These are phyloP conservation scores for Tephrocybe sp. DNA, from an alignment of 768 basidiomycete species.

Conservation along the genomic window DNA sequence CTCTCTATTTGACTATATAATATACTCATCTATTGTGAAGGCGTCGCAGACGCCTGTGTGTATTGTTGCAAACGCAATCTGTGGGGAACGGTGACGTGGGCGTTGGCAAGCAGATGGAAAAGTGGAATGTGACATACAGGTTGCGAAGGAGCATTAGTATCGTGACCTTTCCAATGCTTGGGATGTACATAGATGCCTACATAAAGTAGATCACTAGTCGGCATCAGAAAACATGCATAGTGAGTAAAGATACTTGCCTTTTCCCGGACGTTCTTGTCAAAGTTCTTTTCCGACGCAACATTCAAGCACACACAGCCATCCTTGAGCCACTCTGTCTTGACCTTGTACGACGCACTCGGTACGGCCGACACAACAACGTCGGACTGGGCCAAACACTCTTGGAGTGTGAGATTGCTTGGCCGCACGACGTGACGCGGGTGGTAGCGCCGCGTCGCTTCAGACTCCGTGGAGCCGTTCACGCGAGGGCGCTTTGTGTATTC, in stretches of 20 bases:
- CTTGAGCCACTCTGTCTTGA: slow-evolving; percentile 87
- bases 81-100: slow-evolving; percentile 4
- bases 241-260: slow-evolving; percentile 52
- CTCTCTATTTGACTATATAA: slow-evolving; percentile 29
- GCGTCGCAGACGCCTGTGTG: slow-evolving; percentile 28
- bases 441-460: slow-evolving; percentile 50
- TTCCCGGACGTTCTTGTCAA: slow-evolving; percentile 88
- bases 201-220: not conserved
- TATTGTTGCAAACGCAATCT: slow-evolving; percentile 63
- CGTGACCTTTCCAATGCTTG: slow-evolving; percentile 97
- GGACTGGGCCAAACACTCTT: slow-evolving; percentile 79
- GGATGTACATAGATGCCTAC: slow-evolving; percentile 94
- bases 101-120: not conserved
- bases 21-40: slow-evolving; percentile 31
- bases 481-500: slow-evolving; percentile 94
- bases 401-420: slow-evolving; percentile 63
- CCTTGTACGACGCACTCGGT: slow-evolving; percentile 80
- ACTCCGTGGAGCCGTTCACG: slow-evolving; percentile 31
- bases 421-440: slow-evolving; percentile 85
- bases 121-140: slow-evolving; percentile 53
- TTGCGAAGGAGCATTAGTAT: slow-evolving; percentile 98
- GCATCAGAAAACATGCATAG: not conserved
- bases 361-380: slow-evolving; percentile 97
- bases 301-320: slow-evolving; percentile 94
- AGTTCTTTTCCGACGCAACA: slow-evolving; percentile 95